These are phyloP conservation scores for Flaveria bidentis DNA, from an alignment of 129 eudicot genomes.

Conservation along the genomic window DNA sequence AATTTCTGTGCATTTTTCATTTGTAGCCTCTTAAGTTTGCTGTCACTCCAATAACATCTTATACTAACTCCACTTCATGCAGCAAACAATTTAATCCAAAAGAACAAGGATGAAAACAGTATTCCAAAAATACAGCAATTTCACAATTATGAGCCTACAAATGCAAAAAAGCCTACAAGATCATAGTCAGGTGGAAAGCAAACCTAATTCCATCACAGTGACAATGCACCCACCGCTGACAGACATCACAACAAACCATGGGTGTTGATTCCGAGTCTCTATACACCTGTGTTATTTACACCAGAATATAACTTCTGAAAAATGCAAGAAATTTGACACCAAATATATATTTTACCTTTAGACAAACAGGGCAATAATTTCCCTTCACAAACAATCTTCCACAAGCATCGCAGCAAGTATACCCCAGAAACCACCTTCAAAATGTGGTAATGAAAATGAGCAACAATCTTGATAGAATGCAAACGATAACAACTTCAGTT, in stretches of 20 bases:
- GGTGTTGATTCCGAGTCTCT: constrained; percentile 99
- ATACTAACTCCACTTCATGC: constrained; percentile 7
- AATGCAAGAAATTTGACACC: constrained; percentile 4
- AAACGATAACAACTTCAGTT: constrained; percentile 7
- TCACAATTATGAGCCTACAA: neutral
- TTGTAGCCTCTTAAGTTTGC: neutral
- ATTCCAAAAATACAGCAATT: neutral
- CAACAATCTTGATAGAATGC: constrained; percentile 20
- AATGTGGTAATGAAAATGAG: constrained; percentile 27
- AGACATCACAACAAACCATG: constrained; percentile 97
- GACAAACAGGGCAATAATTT: constrained; percentile 93
- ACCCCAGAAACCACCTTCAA: constrained; percentile 97
- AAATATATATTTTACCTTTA: constrained; percentile 58
- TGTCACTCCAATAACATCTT: neutral
- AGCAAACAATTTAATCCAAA: constrained; percentile 8
- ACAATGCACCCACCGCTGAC: constrained; percentile 98
- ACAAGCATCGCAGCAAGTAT: constrained; percentile 98
- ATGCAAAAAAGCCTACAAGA: constrained; percentile 19
- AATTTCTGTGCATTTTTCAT: neutral
- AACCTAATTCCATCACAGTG: constrained; percentile 95
- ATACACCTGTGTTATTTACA: constrained; percentile 66
- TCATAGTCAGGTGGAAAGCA: constrained; percentile 27
- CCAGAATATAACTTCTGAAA: neutral
- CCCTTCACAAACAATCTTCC: constrained; percentile 97
- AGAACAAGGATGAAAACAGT: constrained; percentile 2